Conservation (phyloP, 2,329 filamentous ascomycete genomes). For the Clarireedia monteithiana region DNA sequence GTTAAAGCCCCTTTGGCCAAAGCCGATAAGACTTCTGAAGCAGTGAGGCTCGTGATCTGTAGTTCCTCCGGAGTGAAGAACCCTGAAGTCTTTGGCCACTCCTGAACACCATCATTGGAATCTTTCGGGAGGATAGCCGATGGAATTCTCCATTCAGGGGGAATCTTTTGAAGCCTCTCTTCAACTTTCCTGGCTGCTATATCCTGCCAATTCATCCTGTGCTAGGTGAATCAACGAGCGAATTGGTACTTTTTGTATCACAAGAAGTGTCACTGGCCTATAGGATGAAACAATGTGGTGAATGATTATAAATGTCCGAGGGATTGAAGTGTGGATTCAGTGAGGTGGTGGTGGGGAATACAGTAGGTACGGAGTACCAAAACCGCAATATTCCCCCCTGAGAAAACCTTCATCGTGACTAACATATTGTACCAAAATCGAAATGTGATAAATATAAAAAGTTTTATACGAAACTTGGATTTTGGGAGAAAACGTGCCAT, state of each 20-base stretch:
- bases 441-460: no score
- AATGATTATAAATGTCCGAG: no score
- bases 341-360: not conserved
- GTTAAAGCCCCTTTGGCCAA: constrained; percentile 16
- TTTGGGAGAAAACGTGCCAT: no score
- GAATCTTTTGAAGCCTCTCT: not conserved
- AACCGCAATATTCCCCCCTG: not conserved
- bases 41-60: constrained; percentile 24
- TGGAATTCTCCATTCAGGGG: not conserved
- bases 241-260: no score
- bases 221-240: no score
- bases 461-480: no score
- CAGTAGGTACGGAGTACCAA: not conserved
- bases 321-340: not conserved
- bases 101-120: not conserved
- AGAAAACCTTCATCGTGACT: no score
- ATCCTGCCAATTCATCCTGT: not conserved
- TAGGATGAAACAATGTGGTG: no score
- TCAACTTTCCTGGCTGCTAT: not conserved
- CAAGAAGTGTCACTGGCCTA: no score
- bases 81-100: not conserved
- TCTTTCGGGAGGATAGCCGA: not conserved
- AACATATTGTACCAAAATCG: no score
- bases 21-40: constrained; percentile 17
- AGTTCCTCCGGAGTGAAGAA: not conserved